Conservation (phyloP, 345 rosid genomes). For the Pseudoturritis turrita region DNA sequence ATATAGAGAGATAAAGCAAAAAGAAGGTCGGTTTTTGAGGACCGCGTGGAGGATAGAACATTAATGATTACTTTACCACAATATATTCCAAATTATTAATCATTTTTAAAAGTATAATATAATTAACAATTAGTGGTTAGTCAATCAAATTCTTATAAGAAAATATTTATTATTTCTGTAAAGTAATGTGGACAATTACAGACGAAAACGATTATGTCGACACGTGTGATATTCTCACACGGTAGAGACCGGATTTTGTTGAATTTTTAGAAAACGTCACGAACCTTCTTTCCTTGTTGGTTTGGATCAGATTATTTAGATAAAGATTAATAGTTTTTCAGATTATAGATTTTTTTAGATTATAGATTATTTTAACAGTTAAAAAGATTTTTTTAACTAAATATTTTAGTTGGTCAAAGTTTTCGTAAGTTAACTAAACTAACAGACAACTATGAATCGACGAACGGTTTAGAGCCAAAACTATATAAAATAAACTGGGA, state of each 20-base stretch:
- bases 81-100: neutral
- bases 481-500: neutral
- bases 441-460: neutral
- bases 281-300: conserved; percentile 8
- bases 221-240: conserved; percentile 12
- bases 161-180: neutral
- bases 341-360: no score
- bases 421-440: neutral
- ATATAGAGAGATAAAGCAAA: neutral
- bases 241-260: neutral
- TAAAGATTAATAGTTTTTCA: no score
- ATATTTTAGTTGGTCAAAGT: neutral
- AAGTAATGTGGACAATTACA: conserved; percentile 2
- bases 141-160: neutral
- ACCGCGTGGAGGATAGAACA: conserved; percentile 24
- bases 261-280: conserved; percentile 8
- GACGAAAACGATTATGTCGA: neutral
- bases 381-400: no score
- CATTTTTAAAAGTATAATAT: neutral
- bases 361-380: no score
- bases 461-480: neutral
- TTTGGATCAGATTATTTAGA: neutral
- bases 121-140: neutral
- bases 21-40: neutral
- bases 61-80: neutral